Percentiles rank a stretch among this genome's conserved stretches.
Evolutionary conservation across 2,329 filamentous ascomycete species (phyloP).

Genomic region (Emericellopsis atlantica): DNA sequence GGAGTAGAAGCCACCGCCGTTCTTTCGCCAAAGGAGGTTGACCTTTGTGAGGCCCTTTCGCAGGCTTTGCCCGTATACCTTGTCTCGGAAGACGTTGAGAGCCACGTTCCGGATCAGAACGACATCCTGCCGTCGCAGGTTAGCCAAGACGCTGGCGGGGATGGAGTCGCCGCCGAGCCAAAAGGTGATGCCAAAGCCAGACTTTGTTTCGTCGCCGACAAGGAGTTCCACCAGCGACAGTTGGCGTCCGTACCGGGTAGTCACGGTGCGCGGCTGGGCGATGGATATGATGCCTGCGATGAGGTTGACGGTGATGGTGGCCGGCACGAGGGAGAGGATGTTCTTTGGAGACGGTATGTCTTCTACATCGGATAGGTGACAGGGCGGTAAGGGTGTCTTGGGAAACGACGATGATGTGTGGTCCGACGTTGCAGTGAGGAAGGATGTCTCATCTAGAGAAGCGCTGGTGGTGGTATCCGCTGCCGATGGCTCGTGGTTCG

Average conservation of each 20-base stretch:
- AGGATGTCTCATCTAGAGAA: conserved; percentile 13
- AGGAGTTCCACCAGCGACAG: conserved; percentile 63
- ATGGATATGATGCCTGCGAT: conserved; percentile 70
- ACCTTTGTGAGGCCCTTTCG: conserved; percentile 58
- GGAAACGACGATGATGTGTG: conserved; percentile 18
- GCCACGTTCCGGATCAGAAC: conserved; percentile 71
- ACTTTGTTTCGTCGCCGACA: conserved; percentile 73
- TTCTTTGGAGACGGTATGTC: conserved; percentile 57
- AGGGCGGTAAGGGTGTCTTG: conserved; percentile 13
- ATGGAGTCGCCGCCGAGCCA: conserved; percentile 49
- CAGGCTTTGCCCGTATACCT: conserved; percentile 77
- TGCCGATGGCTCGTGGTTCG: conserved; percentile 51
- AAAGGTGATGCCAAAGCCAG: conserved; percentile 72
- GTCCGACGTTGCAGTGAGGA: conserved; percentile 18
- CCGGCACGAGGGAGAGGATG: conserved; percentile 56
- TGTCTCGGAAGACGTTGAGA: conserved; percentile 59
- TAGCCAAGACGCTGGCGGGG: conserved; percentile 17
- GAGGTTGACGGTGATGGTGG: conserved; percentile 71
- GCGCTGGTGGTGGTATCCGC: conserved; percentile 21
- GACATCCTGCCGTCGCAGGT: conserved; percentile 59
- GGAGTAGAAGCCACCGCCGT: conserved; percentile 41
- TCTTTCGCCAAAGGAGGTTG: conserved; percentile 47
- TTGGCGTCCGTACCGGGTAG: conserved; percentile 48
- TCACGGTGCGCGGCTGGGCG: conserved; percentile 52
- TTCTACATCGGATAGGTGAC: conserved; percentile 40